Conservation (phyloP, 805 yeast species). For the Zygotorulaspora florentina region DNA sequence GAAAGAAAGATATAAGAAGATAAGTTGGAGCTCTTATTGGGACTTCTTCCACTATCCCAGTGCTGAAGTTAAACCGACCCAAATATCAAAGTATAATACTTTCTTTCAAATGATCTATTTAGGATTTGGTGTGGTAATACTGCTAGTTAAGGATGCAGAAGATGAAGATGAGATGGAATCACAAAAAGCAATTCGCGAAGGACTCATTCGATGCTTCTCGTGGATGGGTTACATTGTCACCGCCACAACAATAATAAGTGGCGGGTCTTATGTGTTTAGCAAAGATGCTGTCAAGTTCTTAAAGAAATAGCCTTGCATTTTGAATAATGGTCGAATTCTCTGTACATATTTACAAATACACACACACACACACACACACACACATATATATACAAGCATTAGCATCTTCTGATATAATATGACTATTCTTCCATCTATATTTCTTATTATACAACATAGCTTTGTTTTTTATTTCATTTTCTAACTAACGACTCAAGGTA, state of each 20-base stretch:
- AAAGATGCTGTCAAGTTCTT: slow-evolving; percentile 63
- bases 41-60: slow-evolving; percentile 70
- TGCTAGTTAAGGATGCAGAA: slow-evolving; percentile 16
- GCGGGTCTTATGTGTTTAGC: slow-evolving; percentile 68
- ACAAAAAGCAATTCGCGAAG: not conserved
- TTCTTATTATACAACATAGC: slow-evolving; percentile 1
- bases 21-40: slow-evolving; percentile 63
- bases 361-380: not conserved
- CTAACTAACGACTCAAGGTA: slow-evolving; percentile 70
- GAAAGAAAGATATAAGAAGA: slow-evolving; percentile 18
- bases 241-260: slow-evolving; percentile 71
- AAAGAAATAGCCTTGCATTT: slow-evolving; percentile 7
- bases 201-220: slow-evolving; percentile 22
- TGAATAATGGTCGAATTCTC: not conserved
- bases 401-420: not conserved
- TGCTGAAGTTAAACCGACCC: slow-evolving; percentile 84
- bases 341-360: not conserved
- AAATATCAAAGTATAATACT: slow-evolving; percentile 83
- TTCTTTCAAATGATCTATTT: slow-evolving; percentile 88
- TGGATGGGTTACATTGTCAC: slow-evolving; percentile 55
- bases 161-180: slow-evolving; percentile 13
- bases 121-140: slow-evolving; percentile 51
- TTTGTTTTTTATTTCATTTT: not conserved
- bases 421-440: not conserved
- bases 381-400: not conserved